These are phyloP conservation scores for Macrocybe gigantea DNA, from an alignment of 768 basidiomycete genomes.

Conservation along the genomic window DNA sequence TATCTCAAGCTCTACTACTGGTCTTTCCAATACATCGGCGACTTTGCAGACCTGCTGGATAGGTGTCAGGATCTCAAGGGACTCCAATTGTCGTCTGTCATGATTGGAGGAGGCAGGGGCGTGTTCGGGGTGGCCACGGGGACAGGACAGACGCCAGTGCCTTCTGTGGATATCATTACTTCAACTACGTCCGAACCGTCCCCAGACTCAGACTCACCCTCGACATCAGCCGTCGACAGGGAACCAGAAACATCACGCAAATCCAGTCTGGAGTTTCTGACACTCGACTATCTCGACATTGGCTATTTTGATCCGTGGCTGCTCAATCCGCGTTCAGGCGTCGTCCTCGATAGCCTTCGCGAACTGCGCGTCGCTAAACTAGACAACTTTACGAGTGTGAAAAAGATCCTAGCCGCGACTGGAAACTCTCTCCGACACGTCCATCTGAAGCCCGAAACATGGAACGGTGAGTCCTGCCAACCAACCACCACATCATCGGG, in stretches of 20 bases:
- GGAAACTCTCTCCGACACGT: constrained; percentile 34
- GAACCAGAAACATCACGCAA: not conserved
- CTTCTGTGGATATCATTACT: not conserved
- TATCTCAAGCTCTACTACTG: constrained; percentile 35
- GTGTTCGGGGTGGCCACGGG: not conserved
- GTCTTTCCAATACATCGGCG: constrained; percentile 29
- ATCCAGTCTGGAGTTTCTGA: constrained; percentile 27
- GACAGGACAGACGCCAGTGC: not conserved
- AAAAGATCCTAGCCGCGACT: constrained; percentile 27
- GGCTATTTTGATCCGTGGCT: constrained; percentile 32
- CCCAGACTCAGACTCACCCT: too few species aligned
- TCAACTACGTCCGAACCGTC: too few species aligned
- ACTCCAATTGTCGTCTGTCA: constrained; percentile 29
- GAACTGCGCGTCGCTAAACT: constrained; percentile 38
- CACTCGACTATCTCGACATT: constrained; percentile 34
- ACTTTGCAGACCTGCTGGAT: constrained; percentile 26
- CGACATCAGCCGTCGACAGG: too few species aligned
- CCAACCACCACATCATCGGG: not conserved
- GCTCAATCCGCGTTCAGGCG: constrained; percentile 22
- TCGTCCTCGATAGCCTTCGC: constrained; percentile 30
- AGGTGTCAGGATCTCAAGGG: constrained; percentile 28
- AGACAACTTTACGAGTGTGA: constrained; percentile 26
- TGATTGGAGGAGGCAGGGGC: constrained; percentile 19
- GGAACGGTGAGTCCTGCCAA: constrained; percentile 25
- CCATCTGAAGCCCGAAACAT: constrained; percentile 37